Conservation (phyloP, 2,329 filamentous ascomycete genomes). For the Venturia carpophila region DNA sequence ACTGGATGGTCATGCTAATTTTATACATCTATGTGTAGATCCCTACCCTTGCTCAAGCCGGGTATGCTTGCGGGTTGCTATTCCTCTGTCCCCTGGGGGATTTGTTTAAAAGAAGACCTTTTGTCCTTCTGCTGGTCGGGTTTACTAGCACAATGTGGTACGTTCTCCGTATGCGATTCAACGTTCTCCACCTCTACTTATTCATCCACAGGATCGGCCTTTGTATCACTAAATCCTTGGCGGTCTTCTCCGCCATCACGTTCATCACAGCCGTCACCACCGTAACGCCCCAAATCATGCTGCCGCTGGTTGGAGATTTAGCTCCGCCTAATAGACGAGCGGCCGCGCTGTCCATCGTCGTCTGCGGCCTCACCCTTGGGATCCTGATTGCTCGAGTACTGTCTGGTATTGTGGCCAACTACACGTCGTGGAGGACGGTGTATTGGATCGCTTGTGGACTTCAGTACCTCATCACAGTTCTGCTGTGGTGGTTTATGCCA, state of each 20-base stretch:
- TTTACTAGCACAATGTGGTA: conserved; percentile 61
- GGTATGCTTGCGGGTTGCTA: conserved; percentile 66
- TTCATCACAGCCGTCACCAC: conserved; percentile 71
- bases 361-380: conserved; percentile 66
- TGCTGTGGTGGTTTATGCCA: conserved; percentile 68
- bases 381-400: conserved; percentile 69
- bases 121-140: conserved; percentile 59
- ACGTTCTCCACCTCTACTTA: neutral
- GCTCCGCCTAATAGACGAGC: conserved; percentile 62
- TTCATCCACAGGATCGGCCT: conserved; percentile 52
- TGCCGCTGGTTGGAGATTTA: conserved; percentile 71
- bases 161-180: conserved; percentile 24
- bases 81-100: conserved; percentile 73
- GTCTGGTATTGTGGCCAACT: conserved; percentile 67
- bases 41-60: conserved; percentile 70
- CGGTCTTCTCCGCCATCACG: conserved; percentile 59
- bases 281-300: conserved; percentile 67
- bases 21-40: conserved; percentile 34
- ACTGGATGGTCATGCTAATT: neutral
- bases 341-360: conserved; percentile 63
- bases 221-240: conserved; percentile 59
- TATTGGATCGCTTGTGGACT: conserved; percentile 71
- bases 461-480: conserved; percentile 57
- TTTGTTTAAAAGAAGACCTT: conserved; percentile 56
- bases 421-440: conserved; percentile 64